Evolutionary conservation across 2,329 filamentous ascomycete genomes (phyloP).

Genomic region (Pezicula carpinea): DNA sequence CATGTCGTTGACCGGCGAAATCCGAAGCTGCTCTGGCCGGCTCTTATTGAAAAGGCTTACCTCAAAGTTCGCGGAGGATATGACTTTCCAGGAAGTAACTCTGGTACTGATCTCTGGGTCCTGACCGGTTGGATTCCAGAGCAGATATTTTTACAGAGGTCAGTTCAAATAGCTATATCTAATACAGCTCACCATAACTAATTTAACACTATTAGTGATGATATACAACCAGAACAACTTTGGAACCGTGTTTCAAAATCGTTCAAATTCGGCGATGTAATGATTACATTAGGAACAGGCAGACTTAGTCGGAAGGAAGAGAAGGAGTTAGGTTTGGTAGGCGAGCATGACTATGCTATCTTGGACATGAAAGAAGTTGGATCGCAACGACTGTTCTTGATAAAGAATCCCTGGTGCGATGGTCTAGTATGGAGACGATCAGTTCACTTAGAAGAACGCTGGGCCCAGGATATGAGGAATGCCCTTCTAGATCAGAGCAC

Average conservation of each 20-base stretch:
- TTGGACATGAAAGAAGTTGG: constrained; percentile 68
- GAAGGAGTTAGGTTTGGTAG: constrained; percentile 72
- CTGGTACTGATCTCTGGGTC: constrained; percentile 88
- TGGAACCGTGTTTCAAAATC: constrained; percentile 75
- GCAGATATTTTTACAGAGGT: constrained; percentile 83
- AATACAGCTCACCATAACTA: neutral
- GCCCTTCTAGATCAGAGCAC: constrained; percentile 15
- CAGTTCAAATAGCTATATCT: constrained; percentile 15
- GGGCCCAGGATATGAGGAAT: constrained; percentile 20
- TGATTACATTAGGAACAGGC: constrained; percentile 88
- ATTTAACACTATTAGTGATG: constrained; percentile 50
- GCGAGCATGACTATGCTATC: constrained; percentile 92
- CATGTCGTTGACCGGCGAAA: constrained; percentile 86
- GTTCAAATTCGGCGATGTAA: constrained; percentile 73
- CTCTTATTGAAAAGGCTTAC: constrained; percentile 92
- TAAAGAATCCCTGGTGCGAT: constrained; percentile 96
- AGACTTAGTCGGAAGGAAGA: constrained; percentile 74
- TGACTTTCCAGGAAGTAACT: constrained; percentile 96
- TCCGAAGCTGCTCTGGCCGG: constrained; percentile 81
- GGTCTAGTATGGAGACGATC: constrained; percentile 68
- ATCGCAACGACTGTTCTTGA: constrained; percentile 63
- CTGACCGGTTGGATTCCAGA: constrained; percentile 96
- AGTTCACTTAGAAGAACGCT: constrained; percentile 7
- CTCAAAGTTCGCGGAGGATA: constrained; percentile 93
- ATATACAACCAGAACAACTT: constrained; percentile 68